Base-by-base conservation (phyloP, 768 basidiomycete species). In the Psilocybe sp. region DNA sequence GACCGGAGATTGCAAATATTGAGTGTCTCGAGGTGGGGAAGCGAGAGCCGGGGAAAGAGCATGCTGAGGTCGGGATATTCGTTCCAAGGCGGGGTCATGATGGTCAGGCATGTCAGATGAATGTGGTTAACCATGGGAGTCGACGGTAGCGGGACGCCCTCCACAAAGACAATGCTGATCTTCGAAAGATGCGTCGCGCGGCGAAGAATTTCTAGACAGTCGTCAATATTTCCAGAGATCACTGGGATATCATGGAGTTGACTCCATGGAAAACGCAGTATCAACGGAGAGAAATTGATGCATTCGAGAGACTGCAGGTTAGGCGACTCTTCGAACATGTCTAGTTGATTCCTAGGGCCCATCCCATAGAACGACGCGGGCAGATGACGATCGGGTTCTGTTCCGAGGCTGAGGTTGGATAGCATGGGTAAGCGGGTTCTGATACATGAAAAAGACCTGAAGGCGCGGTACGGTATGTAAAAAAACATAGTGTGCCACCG, bases 1-100 rank as follows among this genome's bases (percentile, higher is more conserved):
- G 65, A 64, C 44, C 63, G 65, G 40, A 73, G 53, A 49, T 73
- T 74, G 54, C 71, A 72, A 42, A 73, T 72, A 14, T 64, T 67
- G 31, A 74, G 69, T 6, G 63, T 63, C 18, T 66, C 62, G 19
- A 74, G 66, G 34, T 60, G 59, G 16, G 73, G 72, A 11, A 69
- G 56, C 38, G 62, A 63, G 39, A 74, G 62, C 37, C 62, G 64
- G 1, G 62, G 64, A 59, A 74, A 72, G 34, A 73, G 62, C 8
- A 60, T 59, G n/a, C 61, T 51, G 19, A 70, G 64, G 35, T 72
- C 70, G 41, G 71, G 61, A 23, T 46, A 45, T 51, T 71, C 65
- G 57, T 70, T 67, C 61, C 64, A 69, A 1, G 63, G 61, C 8
- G 70, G 64, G 10, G 71, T 67, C 54, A 73, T 65, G 45, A 74